Conservation (phyloP, 1,284 basidiomycete genomes). For the Ceraceosorus bombacis region DNA sequence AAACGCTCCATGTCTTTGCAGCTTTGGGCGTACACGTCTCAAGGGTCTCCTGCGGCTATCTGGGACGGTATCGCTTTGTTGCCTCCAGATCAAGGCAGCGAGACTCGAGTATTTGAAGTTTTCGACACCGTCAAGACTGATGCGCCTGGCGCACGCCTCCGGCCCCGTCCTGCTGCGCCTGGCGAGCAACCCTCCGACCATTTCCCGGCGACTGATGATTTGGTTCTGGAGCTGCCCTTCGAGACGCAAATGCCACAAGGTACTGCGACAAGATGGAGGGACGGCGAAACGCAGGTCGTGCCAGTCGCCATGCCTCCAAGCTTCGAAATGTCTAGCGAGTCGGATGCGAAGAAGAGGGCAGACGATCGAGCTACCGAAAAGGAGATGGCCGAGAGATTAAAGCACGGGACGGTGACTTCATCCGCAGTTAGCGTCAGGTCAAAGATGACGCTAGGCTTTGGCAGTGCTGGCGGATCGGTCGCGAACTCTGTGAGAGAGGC, state of each 20-base stretch:
- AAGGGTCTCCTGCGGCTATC: conserved; percentile 34
- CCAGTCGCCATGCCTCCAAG: conserved; percentile 36
- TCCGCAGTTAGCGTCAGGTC: background rate
- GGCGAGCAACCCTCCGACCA: background rate
- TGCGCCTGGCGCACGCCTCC: background rate
- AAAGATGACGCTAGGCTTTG: conserved; percentile 3
- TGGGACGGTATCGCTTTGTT: conserved; percentile 38
- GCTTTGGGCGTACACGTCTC: conserved; percentile 36
- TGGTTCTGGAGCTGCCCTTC: conserved; percentile 32
- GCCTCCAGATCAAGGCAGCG: conserved; percentile 23
- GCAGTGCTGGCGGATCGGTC: background rate
- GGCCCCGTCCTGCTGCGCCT: background rate
- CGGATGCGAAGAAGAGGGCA: conserved; percentile 13
- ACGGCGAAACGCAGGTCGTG: conserved; percentile 33
- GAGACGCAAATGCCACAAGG: conserved; percentile 34
- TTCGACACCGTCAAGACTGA: conserved; percentile 26
- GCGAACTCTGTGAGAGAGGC: conserved; percentile 7
- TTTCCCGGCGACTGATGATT: conserved; percentile 17
- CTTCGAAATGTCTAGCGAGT: conserved; percentile 38
- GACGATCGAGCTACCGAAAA: background rate
- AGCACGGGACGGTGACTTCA: background rate
- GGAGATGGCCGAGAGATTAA: conserved; percentile 12
- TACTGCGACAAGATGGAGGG: conserved; percentile 30
- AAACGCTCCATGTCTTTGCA: conserved; percentile 1
- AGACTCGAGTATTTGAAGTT: conserved; percentile 31